Conservation (phyloP, 768 basidiomycete species). For the Tulasnella sp. region DNA sequence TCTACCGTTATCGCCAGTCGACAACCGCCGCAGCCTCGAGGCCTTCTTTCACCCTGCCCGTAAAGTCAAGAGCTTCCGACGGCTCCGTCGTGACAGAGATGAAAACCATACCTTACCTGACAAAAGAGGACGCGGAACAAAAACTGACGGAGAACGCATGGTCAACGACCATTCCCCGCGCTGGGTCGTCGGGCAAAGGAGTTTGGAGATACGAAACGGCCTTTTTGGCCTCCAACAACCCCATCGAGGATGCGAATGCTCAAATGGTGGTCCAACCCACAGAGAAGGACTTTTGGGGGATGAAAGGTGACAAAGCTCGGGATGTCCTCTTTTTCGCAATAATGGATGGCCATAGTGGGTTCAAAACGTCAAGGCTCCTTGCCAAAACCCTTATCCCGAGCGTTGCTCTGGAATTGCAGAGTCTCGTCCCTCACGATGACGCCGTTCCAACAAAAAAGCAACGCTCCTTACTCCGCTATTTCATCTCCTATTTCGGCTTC, state of each 20-base stretch:
- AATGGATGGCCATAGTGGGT: conserved; percentile 88
- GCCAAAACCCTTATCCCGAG: conserved; percentile 80
- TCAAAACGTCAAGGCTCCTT: conserved; percentile 76
- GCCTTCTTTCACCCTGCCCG: conserved; percentile 19
- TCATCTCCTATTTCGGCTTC: conserved; percentile 33
- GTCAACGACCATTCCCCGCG: conserved; percentile 45
- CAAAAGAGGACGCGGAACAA: conserved; percentile 52
- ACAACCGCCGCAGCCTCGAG: background rate
- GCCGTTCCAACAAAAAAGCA: conserved; percentile 16
- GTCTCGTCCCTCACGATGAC: conserved; percentile 43
- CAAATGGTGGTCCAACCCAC: conserved; percentile 54
- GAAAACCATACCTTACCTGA: conserved; percentile 48
- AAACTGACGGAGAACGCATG: conserved; percentile 56
- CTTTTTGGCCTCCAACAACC: conserved; percentile 76
- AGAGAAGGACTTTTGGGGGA: conserved; percentile 9
- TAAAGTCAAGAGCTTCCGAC: conserved; percentile 9
- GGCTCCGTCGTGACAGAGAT: conserved; percentile 1
- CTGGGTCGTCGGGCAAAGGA: conserved; percentile 43
- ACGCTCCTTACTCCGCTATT: conserved; percentile 28
- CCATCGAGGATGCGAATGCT: conserved; percentile 85
- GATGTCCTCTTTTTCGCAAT: conserved; percentile 82
- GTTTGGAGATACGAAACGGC: conserved; percentile 77
- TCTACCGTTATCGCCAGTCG: background rate
- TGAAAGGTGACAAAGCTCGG: conserved; percentile 20
- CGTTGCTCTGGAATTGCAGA: conserved; percentile 68